Conservation (phyloP, 495 filamentous ascomycete genomes). For the Evernia prunastri region DNA sequence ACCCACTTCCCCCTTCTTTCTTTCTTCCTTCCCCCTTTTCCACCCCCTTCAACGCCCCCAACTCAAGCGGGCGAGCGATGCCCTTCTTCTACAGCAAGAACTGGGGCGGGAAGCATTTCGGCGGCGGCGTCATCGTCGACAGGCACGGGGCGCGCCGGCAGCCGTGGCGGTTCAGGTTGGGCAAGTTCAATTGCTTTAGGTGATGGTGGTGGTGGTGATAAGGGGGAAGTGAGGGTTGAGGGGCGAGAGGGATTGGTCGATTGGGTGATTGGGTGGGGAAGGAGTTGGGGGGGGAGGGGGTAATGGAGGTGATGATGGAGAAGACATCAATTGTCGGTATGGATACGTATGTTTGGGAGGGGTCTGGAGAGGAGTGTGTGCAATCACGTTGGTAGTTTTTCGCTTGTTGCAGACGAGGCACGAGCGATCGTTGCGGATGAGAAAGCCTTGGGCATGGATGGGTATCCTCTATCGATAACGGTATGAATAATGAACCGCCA, state of each 20-base stretch:
- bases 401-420: background rate
- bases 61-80: background rate
- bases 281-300: background rate
- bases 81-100: conserved; percentile 21
- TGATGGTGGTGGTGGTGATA: background rate
- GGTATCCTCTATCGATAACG: background rate
- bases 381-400: background rate
- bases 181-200: conserved; percentile 34
- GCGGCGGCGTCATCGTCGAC: conserved; percentile 35
- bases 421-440: background rate
- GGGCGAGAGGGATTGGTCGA: no score
- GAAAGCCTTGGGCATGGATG: background rate
- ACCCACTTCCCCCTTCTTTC: background rate
- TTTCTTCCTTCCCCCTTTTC: background rate
- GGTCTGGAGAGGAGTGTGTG: background rate
- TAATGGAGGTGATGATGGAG: background rate
- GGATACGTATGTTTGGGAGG: background rate
- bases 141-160: conserved; percentile 34
- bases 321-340: background rate
- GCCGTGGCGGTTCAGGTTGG: conserved; percentile 34
- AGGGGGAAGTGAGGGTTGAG: no score
- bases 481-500: background rate
- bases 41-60: background rate
- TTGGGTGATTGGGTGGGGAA: background rate
- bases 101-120: conserved; percentile 21